phyloP scores from a whole-genome alignment of 768 basidiomycete species.

The Mycena polygramma region DNA sequence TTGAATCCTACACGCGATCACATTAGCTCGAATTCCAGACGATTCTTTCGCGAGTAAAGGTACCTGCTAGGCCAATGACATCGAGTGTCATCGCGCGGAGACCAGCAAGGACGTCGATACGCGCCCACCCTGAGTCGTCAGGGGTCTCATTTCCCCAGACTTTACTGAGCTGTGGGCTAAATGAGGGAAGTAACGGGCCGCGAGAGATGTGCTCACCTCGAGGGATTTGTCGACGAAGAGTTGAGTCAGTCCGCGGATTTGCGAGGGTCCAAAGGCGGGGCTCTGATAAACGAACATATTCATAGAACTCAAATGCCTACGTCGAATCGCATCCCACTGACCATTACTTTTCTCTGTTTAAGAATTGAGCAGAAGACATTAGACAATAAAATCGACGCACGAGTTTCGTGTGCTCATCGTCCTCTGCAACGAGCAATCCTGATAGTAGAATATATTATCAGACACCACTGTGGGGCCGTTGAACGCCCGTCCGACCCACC shows the following conservation, averaged over 20 bases:
- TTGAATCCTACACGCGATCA: slow-evolving; percentile 20
- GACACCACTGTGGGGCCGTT: not conserved
- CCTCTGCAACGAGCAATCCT: slow-evolving; percentile 29
- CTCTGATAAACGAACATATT: slow-evolving; percentile 43
- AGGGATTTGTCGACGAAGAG: slow-evolving; percentile 52
- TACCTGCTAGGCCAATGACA: slow-evolving; percentile 43
- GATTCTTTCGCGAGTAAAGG: slow-evolving; percentile 53
- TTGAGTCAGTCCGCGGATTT: slow-evolving; percentile 52
- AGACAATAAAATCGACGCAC: not conserved
- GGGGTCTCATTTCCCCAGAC: slow-evolving; percentile 41
- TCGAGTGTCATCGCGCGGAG: slow-evolving; percentile 57
- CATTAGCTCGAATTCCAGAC: slow-evolving; percentile 14
- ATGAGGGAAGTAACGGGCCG: not conserved
- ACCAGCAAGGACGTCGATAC: slow-evolving; percentile 49
- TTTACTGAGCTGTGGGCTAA: not conserved
- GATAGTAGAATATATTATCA: no score
- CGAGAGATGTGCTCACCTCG: slow-evolving; percentile 37
- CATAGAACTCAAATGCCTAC: not conserved
- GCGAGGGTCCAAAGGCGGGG: slow-evolving; percentile 58
- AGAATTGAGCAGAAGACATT: not conserved
- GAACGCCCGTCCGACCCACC: not conserved
- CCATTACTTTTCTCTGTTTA: slow-evolving; percentile 26
- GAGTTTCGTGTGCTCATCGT: slow-evolving; percentile 31
- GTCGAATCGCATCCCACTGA: not conserved
- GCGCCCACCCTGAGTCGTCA: slow-evolving; percentile 45